Evolutionary conservation across 139 green algal genomes (phyloP).

Genomic region (Zygnema circumcarinatum): DNA sequence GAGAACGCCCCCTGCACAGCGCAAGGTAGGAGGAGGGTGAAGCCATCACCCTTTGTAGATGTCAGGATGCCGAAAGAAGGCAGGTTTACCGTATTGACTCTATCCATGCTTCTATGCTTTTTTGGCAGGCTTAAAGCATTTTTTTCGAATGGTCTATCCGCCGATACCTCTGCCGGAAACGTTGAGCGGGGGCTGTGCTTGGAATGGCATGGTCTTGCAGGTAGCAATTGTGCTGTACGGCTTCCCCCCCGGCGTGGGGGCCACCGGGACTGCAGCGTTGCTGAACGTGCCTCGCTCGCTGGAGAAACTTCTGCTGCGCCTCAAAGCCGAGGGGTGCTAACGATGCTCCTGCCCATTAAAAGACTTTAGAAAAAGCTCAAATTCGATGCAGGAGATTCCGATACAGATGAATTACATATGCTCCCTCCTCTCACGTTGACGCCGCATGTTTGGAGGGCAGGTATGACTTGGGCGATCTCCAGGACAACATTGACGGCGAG

Average conservation of each 20-base stretch:
- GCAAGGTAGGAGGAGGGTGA: too few relatives aligned
- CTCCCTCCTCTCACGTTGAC: too few relatives aligned
- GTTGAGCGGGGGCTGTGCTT: too few relatives aligned
- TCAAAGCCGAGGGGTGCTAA: constrained; percentile 67
- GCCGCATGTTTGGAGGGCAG: too few relatives aligned
- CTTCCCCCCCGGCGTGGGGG: constrained; percentile 95
- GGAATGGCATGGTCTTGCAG: too few relatives aligned
- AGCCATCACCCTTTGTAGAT: neutral
- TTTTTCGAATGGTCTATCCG: too few relatives aligned
- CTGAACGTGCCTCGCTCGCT: constrained; percentile 95
- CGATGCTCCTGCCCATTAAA: neutral
- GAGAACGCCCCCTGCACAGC: constrained; percentile 32
- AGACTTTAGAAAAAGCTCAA: neutral
- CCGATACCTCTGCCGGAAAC: neutral
- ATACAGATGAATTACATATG: neutral
- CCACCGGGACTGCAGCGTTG: constrained; percentile 92
- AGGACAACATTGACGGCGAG: constrained; percentile 75
- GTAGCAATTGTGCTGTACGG: constrained; percentile 79
- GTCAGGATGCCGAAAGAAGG: neutral
- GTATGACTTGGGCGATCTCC: constrained; percentile 81
- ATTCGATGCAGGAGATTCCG: neutral
- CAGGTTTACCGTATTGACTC: too few relatives aligned
- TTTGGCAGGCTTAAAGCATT: too few relatives aligned
- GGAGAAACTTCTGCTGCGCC: constrained; percentile 69
- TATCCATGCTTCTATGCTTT: too few relatives aligned